These are phyloP conservation scores for Aspergillus glaucus DNA, from an alignment of 2,329 filamentous ascomycete species.

Conservation along the genomic window DNA sequence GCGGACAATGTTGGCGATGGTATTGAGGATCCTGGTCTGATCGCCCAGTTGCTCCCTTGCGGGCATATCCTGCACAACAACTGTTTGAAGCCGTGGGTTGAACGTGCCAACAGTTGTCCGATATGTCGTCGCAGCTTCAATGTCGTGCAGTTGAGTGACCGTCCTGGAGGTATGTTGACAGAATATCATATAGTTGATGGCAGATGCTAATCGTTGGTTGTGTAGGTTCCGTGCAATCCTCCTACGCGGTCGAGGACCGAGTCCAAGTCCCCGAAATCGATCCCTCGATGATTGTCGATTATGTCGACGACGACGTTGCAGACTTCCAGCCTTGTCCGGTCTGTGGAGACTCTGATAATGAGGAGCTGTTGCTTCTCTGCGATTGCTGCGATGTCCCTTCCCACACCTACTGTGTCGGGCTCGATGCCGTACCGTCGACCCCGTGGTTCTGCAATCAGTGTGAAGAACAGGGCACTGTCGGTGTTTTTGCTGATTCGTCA, in stretches of 20 bases:
- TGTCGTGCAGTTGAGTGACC: constrained; percentile 74
- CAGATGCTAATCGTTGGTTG: background rate
- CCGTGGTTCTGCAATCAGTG: constrained; percentile 93
- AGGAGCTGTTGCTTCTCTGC: constrained; percentile 81
- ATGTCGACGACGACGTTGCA: constrained; percentile 57
- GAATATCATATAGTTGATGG: too few species aligned
- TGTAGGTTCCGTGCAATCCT: constrained; percentile 51
- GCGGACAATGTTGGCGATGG: constrained; percentile 23
- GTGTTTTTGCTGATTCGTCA: constrained; percentile 32
- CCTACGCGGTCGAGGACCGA: constrained; percentile 49
- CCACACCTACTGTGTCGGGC: constrained; percentile 84
- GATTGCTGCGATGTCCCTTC: constrained; percentile 85
- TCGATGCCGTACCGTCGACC: constrained; percentile 68
- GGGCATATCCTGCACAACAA: constrained; percentile 88
- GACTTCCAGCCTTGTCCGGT: constrained; percentile 71
- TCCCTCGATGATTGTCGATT: constrained; percentile 65
- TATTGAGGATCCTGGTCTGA: constrained; percentile 42
- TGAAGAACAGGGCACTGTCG: constrained; percentile 40
- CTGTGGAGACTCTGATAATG: constrained; percentile 73
- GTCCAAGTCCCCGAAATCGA: constrained; percentile 76
- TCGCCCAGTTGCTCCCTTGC: constrained; percentile 65
- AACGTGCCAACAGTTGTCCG: constrained; percentile 94
- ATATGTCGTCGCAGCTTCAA: constrained; percentile 94
- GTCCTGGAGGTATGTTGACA: constrained; percentile 63
- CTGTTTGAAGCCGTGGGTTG: constrained; percentile 89